A percentile compares a stretch with the other conserved stretches of the same genome.
phyloP scores from a whole-genome alignment of 352 stramenopile species.

The Peronosclerospora sorghi region DNA sequence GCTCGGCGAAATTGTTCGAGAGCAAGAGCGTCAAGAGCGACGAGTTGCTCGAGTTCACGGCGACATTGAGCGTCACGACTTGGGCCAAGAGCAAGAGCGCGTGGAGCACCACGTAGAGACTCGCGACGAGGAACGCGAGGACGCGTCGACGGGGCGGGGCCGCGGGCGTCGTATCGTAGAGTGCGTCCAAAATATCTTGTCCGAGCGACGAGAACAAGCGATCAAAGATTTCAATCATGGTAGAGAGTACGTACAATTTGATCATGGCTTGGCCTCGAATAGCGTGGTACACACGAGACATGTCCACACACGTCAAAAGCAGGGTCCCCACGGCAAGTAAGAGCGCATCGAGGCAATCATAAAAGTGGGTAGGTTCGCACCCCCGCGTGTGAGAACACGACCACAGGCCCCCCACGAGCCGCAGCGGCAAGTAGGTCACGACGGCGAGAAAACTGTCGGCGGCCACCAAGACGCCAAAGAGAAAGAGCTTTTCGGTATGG shows the following conservation, averaged over 20 bases:
- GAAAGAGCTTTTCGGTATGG: conserved; percentile 79
- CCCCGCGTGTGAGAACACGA: conserved; percentile 58
- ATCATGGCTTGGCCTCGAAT: conserved; percentile 97
- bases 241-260: conserved; percentile 97
- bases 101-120: conserved; percentile 85
- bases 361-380: conserved; percentile 83
- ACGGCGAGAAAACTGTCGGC: conserved; percentile 97
- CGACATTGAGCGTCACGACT: conserved; percentile 96
- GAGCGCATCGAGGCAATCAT: conserved; percentile 86
- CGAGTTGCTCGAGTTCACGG: conserved; percentile 91
- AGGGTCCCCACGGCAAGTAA: conserved; percentile 72
- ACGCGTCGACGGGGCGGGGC: conserved; percentile 64
- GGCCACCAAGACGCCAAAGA: conserved; percentile 91
- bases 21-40: conserved; percentile 91
- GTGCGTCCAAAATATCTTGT: conserved; percentile 93
- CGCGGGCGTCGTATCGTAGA: conserved; percentile 88
- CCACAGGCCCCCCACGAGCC: conserved; percentile 76
- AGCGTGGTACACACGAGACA: conserved; percentile 97
- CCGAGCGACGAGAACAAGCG: conserved; percentile 92
- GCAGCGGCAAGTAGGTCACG: conserved; percentile 92
- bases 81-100: conserved; percentile 93
- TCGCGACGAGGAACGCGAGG: conserved; percentile 65
- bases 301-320: conserved; percentile 84
- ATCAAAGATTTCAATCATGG: conserved; percentile 98
- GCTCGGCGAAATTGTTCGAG: conserved; percentile 98